Evolutionary conservation across 1,139 yeast species (phyloP).

Genomic region (Meyerozyma sp.): DNA sequence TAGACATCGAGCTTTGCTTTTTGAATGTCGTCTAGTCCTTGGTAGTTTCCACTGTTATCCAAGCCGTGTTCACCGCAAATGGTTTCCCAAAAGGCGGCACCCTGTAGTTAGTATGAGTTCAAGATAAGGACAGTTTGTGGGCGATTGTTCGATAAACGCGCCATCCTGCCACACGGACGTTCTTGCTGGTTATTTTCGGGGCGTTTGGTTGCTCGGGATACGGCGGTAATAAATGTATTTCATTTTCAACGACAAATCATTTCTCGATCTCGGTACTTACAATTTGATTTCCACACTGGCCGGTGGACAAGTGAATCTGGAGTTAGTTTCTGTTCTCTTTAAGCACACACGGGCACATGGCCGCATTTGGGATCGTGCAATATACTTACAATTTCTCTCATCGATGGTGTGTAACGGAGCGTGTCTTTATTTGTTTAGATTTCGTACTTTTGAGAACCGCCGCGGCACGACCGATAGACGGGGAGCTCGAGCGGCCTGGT

Average conservation of each 20-base stretch:
- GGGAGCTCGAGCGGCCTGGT: neutral
- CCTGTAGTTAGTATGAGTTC: slow-evolving; percentile 40
- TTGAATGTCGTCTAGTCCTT: slow-evolving; percentile 64
- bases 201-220: no score
- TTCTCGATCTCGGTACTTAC: slow-evolving; percentile 38
- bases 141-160: neutral
- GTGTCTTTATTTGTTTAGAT: slow-evolving; percentile 2
- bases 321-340: slow-evolving; percentile 16
- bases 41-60: slow-evolving; percentile 75
- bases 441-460: neutral
- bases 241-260: neutral
- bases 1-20: slow-evolving; percentile 47
- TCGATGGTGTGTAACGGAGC: slow-evolving; percentile 10
- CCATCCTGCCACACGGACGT: no score
- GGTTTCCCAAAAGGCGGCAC: slow-evolving; percentile 97
- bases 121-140: neutral
- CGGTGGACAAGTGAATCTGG: slow-evolving; percentile 90
- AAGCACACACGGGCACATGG: neutral
- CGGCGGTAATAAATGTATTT: no score
- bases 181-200: no score
- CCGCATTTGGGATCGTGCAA: neutral
- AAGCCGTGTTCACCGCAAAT: slow-evolving; percentile 96
- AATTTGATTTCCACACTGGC: slow-evolving; percentile 99
- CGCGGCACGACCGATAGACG: slow-evolving; percentile 1
- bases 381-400: slow-evolving; percentile 58